phyloP scores from a whole-genome alignment of 805 yeast genomes.

The Cephaloascus fragrans region DNA sequence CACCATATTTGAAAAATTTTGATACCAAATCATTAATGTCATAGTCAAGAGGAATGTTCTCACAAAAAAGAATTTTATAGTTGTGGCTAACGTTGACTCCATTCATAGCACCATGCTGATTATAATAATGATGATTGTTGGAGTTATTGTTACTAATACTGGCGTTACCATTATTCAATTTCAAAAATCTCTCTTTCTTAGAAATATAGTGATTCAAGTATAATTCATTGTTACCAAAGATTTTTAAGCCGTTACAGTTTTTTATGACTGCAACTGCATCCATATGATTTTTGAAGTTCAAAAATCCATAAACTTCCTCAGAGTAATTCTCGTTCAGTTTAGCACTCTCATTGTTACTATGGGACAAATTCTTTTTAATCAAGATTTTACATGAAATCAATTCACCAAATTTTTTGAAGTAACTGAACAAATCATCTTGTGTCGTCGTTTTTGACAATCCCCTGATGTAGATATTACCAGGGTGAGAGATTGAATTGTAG shows the following conservation, averaged over 20 bases:
- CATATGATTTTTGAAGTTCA: conserved; percentile 20
- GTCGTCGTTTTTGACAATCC: conserved; percentile 31
- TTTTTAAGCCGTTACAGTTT: conserved; percentile 10
- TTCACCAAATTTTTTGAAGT: conserved; percentile 12
- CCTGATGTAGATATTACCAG: conserved; percentile 49
- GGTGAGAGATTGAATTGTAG: conserved; percentile 32
- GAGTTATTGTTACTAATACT: neutral
- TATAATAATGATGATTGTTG: conserved; percentile 6
- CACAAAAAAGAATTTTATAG: conserved; percentile 45
- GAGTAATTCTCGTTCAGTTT: no score
- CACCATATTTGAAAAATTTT: conserved; percentile 36
- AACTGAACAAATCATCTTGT: conserved; percentile 18
- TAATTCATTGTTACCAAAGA: conserved; percentile 18
- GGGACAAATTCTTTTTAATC: conserved; percentile 3
- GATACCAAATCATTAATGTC: conserved; percentile 26
- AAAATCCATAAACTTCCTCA: conserved; percentile 17
- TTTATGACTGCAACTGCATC: conserved; percentile 20
- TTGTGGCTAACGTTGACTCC: conserved; percentile 28
- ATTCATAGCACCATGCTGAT: conserved; percentile 9
- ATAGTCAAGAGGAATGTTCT: conserved; percentile 32
- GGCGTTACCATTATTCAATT: conserved; percentile 29
- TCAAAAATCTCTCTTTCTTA: conserved; percentile 46
- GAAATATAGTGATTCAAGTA: conserved; percentile 59
- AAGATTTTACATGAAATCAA: conserved; percentile 14
- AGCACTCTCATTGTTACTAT: conserved; percentile 1